Base-by-base conservation (phyloP, 202 grass and related monocot genomes). In the Carex arenaria region DNA sequence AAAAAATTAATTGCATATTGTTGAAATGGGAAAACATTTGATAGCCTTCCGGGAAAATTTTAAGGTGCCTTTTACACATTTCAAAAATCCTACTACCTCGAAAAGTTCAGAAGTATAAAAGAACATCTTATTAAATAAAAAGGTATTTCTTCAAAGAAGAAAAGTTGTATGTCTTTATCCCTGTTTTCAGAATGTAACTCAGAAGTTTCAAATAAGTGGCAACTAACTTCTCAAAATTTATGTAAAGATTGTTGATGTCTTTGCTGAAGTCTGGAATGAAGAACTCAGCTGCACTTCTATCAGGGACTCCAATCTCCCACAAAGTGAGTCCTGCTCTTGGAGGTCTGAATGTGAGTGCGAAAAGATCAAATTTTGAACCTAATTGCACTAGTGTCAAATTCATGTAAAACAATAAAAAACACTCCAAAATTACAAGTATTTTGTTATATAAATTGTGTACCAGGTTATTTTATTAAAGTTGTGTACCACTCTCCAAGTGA, bases 291-390 rank as follows among this genome's bases (percentile, higher is more conserved):
- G 91, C 91, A 3, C 87, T 90, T 59, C 94, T 79, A 19, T 93
- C 94, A 0, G 91, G 91, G 0, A 90, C 54, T 8, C 94, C 94
- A 18, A 97, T 97, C 80, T 97, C 94, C 94, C 94, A 91, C 3
- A 93, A 57, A 5, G 91, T 97, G 1, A 73, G 87, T 0, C 85
- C 89, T 10, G 68, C 85, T 26, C 91, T 90, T 40, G 91, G 89
- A 0, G 91, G 85, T 59, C 67, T 40, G 17, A 88, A 97, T 32
- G 90, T 67, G 20, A 93, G 79, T 2, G 70, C 73, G 1, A 84
- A 91, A 4, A 97, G 17, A 60, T 84, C 30, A 26, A 91, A 49
- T 31, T 38, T 63, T 1, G 3, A 7, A 28, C 84, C 84, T 93
- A 77, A 52, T 67, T 36, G 3, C 23, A 64, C 15, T 10, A 23